Conservation (phyloP, 225 moss, liverwort and hornwort species). For the Pseudoscleropodium purum region DNA sequence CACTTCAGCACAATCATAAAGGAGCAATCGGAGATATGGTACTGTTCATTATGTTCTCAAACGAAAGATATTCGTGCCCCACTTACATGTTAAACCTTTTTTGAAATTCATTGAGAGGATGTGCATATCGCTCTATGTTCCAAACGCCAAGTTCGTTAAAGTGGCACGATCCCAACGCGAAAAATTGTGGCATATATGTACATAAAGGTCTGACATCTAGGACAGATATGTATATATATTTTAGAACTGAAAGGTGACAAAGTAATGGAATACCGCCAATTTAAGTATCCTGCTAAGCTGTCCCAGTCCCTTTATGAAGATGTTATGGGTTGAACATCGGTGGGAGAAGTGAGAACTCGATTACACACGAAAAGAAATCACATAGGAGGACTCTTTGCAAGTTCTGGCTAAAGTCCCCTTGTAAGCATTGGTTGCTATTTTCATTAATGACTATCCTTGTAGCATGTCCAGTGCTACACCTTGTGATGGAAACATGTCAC, state of each 20-base stretch:
- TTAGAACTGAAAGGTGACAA: neutral
- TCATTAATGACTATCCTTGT: neutral
- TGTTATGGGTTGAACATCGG: neutral
- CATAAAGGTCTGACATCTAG: neutral
- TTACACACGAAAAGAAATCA: neutral
- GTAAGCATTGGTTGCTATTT: neutral
- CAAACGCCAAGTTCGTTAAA: neutral
- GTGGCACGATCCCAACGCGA: neutral
- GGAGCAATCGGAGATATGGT: neutral
- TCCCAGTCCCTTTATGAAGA: neutral
- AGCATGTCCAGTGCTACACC: neutral
- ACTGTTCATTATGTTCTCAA: neutral
- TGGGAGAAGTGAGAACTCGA: neutral
- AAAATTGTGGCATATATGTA: neutral
- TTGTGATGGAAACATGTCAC: neutral
- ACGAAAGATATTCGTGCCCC: neutral
- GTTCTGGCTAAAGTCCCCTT: neutral
- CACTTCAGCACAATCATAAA: neutral
- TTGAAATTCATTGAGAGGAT: neutral
- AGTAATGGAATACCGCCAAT: neutral
- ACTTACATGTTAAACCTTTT: too few species aligned
- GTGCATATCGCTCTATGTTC: too few species aligned
- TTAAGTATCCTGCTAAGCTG: neutral
- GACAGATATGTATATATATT: neutral
- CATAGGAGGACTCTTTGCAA: neutral